These are phyloP conservation scores for Sarocladium strictum DNA, from an alignment of 2,329 filamentous ascomycete genomes.

Conservation along the genomic window DNA sequence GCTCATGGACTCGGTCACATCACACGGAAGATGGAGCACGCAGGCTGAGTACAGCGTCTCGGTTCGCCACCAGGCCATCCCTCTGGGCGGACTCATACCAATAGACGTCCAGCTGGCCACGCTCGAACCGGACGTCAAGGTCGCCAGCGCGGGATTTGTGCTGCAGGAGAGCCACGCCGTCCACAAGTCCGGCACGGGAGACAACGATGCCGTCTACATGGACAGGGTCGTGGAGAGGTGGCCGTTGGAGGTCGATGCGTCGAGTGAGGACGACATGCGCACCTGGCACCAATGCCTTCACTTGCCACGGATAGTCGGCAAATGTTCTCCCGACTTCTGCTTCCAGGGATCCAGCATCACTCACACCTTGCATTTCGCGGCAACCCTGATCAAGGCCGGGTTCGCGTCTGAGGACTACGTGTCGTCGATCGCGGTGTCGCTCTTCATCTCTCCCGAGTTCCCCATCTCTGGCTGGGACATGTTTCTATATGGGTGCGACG, in stretches of 20 bases:
- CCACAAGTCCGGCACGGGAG: background rate
- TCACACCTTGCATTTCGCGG: slow-evolving; percentile 9
- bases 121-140: background rate
- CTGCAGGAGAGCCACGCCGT: slow-evolving; percentile 2
- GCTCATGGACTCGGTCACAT: slow-evolving; percentile 8
- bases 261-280: background rate
- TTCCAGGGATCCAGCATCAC: background rate
- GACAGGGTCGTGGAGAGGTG: background rate
- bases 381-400: background rate
- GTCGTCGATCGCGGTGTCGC: background rate
- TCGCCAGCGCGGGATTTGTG: slow-evolving; percentile 1
- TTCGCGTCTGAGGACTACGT: slow-evolving; percentile 3
- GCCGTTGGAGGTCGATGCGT: background rate
- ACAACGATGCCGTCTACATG: background rate
- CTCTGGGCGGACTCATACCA: slow-evolving; percentile 8
- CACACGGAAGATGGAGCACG: background rate
- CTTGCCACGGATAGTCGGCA: slow-evolving; percentile 1
- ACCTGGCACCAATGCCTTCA: slow-evolving; percentile 6
- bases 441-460: slow-evolving; percentile 9
- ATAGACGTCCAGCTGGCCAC: slow-evolving; percentile 2
- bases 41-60: slow-evolving; percentile 1
- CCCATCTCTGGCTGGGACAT: slow-evolving; percentile 10
- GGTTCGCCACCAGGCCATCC: slow-evolving; percentile 1
- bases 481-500: background rate
- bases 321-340: slow-evolving; percentile 9